Evolutionary conservation across 169 alveolate genomes (phyloP).

Genomic region (Toxoplasma gondii): DNA sequence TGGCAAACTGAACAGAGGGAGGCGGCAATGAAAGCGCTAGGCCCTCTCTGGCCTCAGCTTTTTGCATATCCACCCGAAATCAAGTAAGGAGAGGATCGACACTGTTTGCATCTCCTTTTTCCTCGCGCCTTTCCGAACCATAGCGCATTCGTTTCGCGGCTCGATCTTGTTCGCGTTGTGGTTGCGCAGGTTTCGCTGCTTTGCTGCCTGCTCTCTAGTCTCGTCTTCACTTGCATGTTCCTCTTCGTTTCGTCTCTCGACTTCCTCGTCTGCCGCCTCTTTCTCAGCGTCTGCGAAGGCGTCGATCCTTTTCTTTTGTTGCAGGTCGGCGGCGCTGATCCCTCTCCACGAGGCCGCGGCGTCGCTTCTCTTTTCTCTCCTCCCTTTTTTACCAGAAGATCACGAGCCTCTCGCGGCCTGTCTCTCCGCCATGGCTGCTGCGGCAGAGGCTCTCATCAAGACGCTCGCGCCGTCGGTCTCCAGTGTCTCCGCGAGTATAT

Average conservation of each 20-base stretch:
- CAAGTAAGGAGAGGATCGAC: not conserved
- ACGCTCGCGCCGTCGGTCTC: not conserved
- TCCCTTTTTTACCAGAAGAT: not conserved
- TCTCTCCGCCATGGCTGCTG: not conserved
- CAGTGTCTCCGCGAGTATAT: too few relatives aligned
- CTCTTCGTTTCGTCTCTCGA: not conserved
- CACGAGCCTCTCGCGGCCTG: not conserved
- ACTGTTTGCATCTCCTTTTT: not conserved
- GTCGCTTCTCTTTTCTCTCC: not conserved
- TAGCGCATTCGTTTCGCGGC: too few relatives aligned
- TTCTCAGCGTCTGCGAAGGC: not conserved
- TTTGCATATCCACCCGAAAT: not conserved
- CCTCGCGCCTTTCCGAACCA: not conserved
- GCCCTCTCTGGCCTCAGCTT: not conserved
- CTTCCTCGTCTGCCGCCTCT: not conserved
- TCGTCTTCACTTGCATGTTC: not conserved
- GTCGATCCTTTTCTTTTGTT: not conserved
- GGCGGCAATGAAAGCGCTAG: not conserved
- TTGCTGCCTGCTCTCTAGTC: too few relatives aligned
- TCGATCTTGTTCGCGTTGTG: too few relatives aligned
- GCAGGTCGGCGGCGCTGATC: not conserved
- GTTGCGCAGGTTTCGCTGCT: too few relatives aligned
- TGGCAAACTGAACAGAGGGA: constrained; percentile 21
- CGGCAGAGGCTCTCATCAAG: not conserved
- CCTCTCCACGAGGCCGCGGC: constrained; percentile 9